Conservation (phyloP, 2,329 filamentous ascomycete genomes). For the Trichophyton rubrum region DNA sequence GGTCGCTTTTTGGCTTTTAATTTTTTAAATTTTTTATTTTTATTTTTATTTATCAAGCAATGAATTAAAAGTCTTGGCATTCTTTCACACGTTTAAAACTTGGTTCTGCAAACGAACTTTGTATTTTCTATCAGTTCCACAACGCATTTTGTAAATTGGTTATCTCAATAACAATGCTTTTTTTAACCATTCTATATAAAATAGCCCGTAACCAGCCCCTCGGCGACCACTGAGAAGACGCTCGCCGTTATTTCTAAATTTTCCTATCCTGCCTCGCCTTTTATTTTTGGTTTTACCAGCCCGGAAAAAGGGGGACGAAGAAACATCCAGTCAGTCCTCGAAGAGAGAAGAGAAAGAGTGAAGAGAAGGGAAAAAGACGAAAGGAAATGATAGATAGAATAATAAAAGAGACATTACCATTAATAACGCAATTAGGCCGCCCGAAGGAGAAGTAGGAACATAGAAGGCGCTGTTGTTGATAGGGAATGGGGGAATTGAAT, state of each 20-base stretch:
- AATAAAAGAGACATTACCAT: slow-evolving; percentile 5
- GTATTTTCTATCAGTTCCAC: not conserved
- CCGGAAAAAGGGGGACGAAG: not conserved
- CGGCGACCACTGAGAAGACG: not conserved
- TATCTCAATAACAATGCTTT: not conserved
- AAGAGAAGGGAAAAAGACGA: not conserved
- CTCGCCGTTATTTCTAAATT: not conserved
- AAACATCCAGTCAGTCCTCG: not conserved
- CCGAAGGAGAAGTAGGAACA: not conserved
- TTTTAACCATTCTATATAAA: not conserved
- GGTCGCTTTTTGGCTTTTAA: not conserved
- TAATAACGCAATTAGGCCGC: not conserved
- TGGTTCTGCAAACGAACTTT: not conserved
- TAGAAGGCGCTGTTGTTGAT: not conserved
- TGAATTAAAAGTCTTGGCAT: not conserved
- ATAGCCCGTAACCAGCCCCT: not conserved
- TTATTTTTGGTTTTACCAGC: not conserved
- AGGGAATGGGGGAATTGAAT: too few species aligned
- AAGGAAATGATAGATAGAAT: not conserved
- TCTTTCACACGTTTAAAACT: not conserved
- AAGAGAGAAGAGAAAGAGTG: not conserved
- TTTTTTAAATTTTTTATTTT: too few species aligned
- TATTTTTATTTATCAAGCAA: not conserved
- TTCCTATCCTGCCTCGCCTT: not conserved
- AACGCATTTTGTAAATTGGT: too few species aligned